phyloP scores from a whole-genome alignment of 345 rosid genomes.

The Gossypium herbaceum region DNA sequence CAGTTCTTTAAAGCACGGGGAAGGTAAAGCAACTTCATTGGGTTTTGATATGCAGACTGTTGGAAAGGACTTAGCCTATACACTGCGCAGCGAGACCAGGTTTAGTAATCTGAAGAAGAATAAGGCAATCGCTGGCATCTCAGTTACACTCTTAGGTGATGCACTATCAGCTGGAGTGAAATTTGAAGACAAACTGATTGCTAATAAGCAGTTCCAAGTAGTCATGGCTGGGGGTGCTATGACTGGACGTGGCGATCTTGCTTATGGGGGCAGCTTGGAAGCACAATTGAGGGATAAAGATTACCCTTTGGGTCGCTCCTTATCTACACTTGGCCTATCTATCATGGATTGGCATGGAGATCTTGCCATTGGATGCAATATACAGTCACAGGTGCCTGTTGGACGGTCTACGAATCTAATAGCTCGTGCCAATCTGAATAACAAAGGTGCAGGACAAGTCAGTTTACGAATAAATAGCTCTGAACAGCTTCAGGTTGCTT shows the following conservation, averaged over 20 bases:
- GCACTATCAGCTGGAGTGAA: slow-evolving; percentile 80
- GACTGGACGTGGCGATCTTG: slow-evolving; percentile 78
- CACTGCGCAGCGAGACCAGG: slow-evolving; percentile 75
- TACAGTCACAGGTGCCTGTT: slow-evolving; percentile 83
- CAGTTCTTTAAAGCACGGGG: slow-evolving; percentile 86
- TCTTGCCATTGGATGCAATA: slow-evolving; percentile 86
- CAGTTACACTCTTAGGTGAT: slow-evolving; percentile 75
- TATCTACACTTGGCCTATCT: slow-evolving; percentile 80
- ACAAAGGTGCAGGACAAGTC: slow-evolving; percentile 88
- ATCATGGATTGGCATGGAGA: slow-evolving; percentile 99
- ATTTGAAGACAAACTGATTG: slow-evolving; percentile 76
- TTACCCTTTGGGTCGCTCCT: slow-evolving; percentile 69
- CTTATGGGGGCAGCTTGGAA: slow-evolving; percentile 94
- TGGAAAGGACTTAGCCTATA: slow-evolving; percentile 88
- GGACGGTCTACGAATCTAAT: slow-evolving; percentile 76
- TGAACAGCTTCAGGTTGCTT: slow-evolving; percentile 85
- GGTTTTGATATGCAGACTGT: slow-evolving; percentile 93
- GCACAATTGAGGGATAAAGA: slow-evolving; percentile 86
- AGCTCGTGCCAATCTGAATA: slow-evolving; percentile 82
- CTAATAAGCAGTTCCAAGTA: slow-evolving; percentile 59
- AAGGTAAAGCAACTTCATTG: slow-evolving; percentile 73
- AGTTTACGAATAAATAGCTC: slow-evolving; percentile 78
- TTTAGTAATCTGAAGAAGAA: slow-evolving; percentile 66
- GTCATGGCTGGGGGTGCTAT: slow-evolving; percentile 87
- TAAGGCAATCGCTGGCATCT: slow-evolving; percentile 90